phyloP scores from a whole-genome alignment of 257 asterid genomes.

The Fraxinus excelsior region DNA sequence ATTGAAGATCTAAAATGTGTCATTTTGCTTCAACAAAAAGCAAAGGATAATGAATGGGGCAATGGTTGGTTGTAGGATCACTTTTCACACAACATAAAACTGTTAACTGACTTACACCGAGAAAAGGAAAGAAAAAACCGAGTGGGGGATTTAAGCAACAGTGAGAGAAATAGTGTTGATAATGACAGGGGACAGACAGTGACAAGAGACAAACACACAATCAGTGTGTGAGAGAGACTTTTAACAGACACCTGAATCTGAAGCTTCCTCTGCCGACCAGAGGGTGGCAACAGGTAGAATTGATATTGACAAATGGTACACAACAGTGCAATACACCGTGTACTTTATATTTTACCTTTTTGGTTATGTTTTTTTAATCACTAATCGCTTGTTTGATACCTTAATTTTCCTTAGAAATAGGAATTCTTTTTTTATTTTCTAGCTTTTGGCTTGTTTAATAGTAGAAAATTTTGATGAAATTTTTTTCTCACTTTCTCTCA shows the following conservation, averaged over 20 bases:
- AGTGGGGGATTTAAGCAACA: constrained; percentile 40
- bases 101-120: constrained; percentile 28
- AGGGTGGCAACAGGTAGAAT: constrained; percentile 54
- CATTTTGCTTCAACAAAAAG: constrained; percentile 42
- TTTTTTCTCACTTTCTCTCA: too few species aligned
- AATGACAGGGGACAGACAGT: constrained; percentile 20
- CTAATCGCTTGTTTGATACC: too few species aligned
- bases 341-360: background rate
- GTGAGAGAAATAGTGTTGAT: constrained; percentile 7
- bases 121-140: constrained; percentile 14
- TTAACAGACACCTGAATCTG: constrained; percentile 52
- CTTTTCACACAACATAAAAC: constrained; percentile 31
- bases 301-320: constrained; percentile 50
- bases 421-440: too few species aligned
- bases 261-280: constrained; percentile 65
- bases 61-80: constrained; percentile 35
- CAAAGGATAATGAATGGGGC: constrained; percentile 28
- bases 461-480: too few species aligned
- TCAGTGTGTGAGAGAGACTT: constrained; percentile 14
- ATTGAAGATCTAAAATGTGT: constrained; percentile 8
- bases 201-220: constrained; percentile 5
- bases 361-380: background rate
- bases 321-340: background rate
- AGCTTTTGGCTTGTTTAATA: too few species aligned
- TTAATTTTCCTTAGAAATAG: too few species aligned